Percentiles rank a stretch among this genome's conserved stretches.
phyloP scores from a whole-genome alignment of 176 grass and related monocot genomes.

The Oryza nivara region DNA sequence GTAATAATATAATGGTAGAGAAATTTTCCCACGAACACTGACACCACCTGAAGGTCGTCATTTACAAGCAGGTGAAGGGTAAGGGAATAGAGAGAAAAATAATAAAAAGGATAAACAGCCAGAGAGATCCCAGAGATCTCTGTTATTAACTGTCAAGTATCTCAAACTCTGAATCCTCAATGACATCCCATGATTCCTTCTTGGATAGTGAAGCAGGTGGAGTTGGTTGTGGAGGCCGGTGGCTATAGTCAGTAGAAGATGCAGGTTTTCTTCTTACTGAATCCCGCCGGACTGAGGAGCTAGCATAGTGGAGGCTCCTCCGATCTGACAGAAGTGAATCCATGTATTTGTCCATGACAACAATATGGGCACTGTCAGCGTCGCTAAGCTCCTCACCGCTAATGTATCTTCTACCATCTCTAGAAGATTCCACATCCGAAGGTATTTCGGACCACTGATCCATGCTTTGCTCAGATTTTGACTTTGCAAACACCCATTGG shows the following conservation, averaged over 20 bases:
- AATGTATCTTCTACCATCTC: constrained; percentile 53
- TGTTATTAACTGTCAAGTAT: constrained; percentile 63
- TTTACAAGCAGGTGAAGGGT: constrained; percentile 70
- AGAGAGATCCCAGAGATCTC: constrained; percentile 33
- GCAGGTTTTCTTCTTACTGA: constrained; percentile 64
- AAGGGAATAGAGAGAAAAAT: constrained; percentile 41
- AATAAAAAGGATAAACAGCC: constrained; percentile 17
- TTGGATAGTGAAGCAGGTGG: constrained; percentile 43
- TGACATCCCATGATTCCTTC: constrained; percentile 77
- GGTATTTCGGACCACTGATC: constrained; percentile 92
- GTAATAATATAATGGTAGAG: constrained; percentile 40
- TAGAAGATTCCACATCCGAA: constrained; percentile 66
- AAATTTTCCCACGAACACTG: constrained; percentile 35
- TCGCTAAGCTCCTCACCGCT: constrained; percentile 61
- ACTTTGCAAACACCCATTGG: constrained; percentile 82
- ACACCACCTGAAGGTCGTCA: constrained; percentile 61
- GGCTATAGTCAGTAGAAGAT: constrained; percentile 48
- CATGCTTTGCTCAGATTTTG: constrained; percentile 86
- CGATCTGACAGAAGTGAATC: constrained; percentile 74
- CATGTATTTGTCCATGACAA: constrained; percentile 96
- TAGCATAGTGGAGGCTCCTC: constrained; percentile 47
- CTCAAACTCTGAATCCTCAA: constrained; percentile 85
- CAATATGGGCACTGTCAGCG: constrained; percentile 49
- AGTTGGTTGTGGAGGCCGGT: constrained; percentile 39
- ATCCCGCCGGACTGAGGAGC: constrained; percentile 62